Evolutionary conservation across 495 filamentous ascomycete species (phyloP).

Genomic region (Aspergillus ellipticus): DNA sequence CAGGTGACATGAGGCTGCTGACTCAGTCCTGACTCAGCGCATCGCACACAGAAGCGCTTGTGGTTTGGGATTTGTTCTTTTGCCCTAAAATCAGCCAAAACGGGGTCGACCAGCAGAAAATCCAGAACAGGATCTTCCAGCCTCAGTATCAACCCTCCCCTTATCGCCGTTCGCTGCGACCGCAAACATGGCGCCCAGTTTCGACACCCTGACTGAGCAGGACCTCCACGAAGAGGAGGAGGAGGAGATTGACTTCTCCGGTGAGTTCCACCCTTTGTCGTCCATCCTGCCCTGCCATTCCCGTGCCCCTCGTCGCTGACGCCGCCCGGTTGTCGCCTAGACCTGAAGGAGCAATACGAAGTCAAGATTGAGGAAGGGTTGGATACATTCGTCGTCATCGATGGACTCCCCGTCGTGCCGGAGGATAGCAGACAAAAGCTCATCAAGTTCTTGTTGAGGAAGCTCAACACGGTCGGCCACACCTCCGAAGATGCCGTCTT

Average conservation of each 20-base stretch:
- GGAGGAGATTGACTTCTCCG: slow-evolving; percentile 89
- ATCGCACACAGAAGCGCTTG: slow-evolving; percentile 35
- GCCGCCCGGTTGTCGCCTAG: slow-evolving; percentile 35
- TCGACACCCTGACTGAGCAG: slow-evolving; percentile 69
- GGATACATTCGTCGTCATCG: slow-evolving; percentile 91
- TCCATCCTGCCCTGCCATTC: not conserved
- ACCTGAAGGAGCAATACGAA: slow-evolving; percentile 87
- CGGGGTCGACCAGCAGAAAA: slow-evolving; percentile 24
- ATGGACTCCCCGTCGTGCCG: slow-evolving; percentile 81
- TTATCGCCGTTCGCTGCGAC: slow-evolving; percentile 25
- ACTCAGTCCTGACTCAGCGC: slow-evolving; percentile 31
- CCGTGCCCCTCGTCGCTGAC: slow-evolving; percentile 31
- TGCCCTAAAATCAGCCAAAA: slow-evolving; percentile 37
- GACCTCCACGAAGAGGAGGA: slow-evolving; percentile 82
- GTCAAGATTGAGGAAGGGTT: slow-evolving; percentile 93
- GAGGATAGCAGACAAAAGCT: slow-evolving; percentile 85
- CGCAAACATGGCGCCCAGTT: slow-evolving; percentile 67
- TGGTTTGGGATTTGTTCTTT: slow-evolving; percentile 35
- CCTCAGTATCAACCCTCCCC: slow-evolving; percentile 12
- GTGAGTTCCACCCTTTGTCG: slow-evolving; percentile 36
- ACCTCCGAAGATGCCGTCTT: slow-evolving; percentile 81
- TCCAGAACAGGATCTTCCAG: slow-evolving; percentile 17
- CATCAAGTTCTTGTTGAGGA: slow-evolving; percentile 89
- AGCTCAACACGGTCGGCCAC: slow-evolving; percentile 77
- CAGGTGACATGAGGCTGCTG: slow-evolving; percentile 9